Base-by-base conservation (phyloP, 192 early-diverging fungal species). In the Podila horticola region DNA sequence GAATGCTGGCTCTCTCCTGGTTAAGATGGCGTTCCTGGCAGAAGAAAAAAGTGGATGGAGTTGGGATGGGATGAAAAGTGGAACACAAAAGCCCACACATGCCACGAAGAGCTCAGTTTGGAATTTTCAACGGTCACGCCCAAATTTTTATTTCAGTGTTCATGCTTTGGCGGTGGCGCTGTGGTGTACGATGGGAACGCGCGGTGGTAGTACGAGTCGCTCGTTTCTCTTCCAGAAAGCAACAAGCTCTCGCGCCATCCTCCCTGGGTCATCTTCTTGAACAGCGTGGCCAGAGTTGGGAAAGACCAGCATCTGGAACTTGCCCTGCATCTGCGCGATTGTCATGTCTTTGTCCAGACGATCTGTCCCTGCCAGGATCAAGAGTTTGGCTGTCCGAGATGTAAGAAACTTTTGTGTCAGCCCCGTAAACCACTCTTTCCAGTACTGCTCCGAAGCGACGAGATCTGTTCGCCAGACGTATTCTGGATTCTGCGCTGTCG, bases 301-400 rank as follows among this genome's bases (percentile, higher is more conserved):
- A 24, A 94, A 84, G 0, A 95, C 82, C 29, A 89, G 67, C 51
- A 95, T 68, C 74, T 95, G 94, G 68, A 94, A 95, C 82, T 93
- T 94, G 61, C 90, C 94, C 82, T 95, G 94, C 94, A 95, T 95
- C 66, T 94, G 93, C 1, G 88, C 93, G 79, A 95, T 93, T 62
- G 89, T 89, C 55, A 95, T 84, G 20, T 90, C 85, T 63, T 90
- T 95, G 64, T 95, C 94, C 74, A 95, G 69, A 34, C 93, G 84
- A 83, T 95, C 94, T 0, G 93, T 89, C 11, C 90, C 92, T 4
- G 94, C 93, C 12, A 95, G 71, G 6, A 95, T 69, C 26, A 95
- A 79, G 19, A 94, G 67, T 36, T 91, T 93, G 52, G 90, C 90
- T 17, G 91, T 85, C 11, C 72, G 75, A 2, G 90, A 84, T 0